Percentiles rank a stretch among this genome's conserved stretches.
phyloP scores from a whole-genome alignment of 805 yeast genomes.

The Spathaspora arborariae region DNA sequence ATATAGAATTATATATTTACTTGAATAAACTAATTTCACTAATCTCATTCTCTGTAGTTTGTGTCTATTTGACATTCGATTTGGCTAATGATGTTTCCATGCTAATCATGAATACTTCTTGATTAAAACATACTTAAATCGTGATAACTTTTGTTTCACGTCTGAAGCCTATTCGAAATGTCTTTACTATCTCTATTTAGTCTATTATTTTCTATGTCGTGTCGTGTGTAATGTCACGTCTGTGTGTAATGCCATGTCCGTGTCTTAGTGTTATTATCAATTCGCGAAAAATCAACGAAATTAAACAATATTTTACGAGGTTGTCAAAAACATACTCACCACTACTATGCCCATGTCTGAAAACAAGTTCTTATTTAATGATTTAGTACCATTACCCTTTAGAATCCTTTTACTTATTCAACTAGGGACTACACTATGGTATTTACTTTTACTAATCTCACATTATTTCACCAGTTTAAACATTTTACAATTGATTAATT shows the following conservation, averaged over 20 bases:
- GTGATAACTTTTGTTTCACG: conserved; percentile 15
- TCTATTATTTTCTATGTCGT: too few species aligned
- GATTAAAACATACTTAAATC: conserved; percentile 38
- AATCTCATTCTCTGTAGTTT: conserved; percentile 7
- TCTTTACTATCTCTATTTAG: neutral
- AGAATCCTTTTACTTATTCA: conserved; percentile 47
- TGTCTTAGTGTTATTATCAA: neutral
- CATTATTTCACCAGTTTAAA: conserved; percentile 39
- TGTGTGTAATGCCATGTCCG: neutral
- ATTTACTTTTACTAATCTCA: conserved; percentile 38
- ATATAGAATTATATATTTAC: neutral
- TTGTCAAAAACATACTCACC: conserved; percentile 11
- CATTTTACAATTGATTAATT: conserved; percentile 40
- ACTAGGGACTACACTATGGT: conserved; percentile 55
- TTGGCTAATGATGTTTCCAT: conserved; percentile 51
- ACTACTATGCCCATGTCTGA: neutral
- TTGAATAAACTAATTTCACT: neutral
- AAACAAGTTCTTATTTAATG: conserved; percentile 18
- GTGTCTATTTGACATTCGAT: neutral
- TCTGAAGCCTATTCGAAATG: conserved; percentile 12
- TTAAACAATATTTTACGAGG: too few species aligned
- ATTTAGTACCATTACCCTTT: conserved; percentile 36
- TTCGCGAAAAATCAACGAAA: too few species aligned
- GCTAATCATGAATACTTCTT: conserved; percentile 57
- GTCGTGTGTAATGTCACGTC: too few species aligned